phyloP scores from a whole-genome alignment of 2,329 filamentous ascomycete genomes.

The Lasiodiplodia sp. region DNA sequence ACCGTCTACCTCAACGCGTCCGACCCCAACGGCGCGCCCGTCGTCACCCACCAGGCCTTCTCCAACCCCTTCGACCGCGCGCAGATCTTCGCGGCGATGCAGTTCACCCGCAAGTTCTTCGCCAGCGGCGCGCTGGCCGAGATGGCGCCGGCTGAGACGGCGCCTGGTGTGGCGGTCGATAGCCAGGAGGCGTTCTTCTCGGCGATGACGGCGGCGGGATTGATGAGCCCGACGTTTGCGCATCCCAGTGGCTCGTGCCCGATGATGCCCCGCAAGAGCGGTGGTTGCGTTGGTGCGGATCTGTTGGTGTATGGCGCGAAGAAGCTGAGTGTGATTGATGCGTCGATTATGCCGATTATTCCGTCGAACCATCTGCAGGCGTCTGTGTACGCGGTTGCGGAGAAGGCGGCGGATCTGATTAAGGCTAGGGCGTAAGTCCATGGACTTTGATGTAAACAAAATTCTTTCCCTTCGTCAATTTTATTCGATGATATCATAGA shows the following conservation, averaged over 20 bases:
- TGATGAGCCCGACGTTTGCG: conserved; percentile 40
- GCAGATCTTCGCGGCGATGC: conserved; percentile 43
- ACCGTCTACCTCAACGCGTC: conserved; percentile 38
- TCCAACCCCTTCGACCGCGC: conserved; percentile 16
- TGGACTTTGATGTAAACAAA: too few relatives aligned
- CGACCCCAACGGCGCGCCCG: conserved; percentile 40
- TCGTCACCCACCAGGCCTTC: neutral
- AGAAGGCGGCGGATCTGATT: conserved; percentile 41
- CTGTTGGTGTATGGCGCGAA: conserved; percentile 39
- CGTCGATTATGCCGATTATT: conserved; percentile 31
- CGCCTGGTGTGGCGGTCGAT: conserved; percentile 32
- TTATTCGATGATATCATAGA: too few relatives aligned
- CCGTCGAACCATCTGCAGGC: conserved; percentile 15
- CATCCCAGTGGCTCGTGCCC: conserved; percentile 18
- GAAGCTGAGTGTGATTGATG: conserved; percentile 31
- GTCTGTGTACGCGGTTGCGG: conserved; percentile 26
- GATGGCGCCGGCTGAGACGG: conserved; percentile 32
- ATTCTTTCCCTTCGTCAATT: too few relatives aligned
- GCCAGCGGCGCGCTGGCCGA: conserved; percentile 37
- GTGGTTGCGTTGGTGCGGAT: conserved; percentile 41
- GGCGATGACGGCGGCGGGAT: conserved; percentile 26
- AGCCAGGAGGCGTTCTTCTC: conserved; percentile 26
- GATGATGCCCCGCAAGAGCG: conserved; percentile 30
- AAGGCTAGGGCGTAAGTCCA: conserved; percentile 32
- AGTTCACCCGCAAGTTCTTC: conserved; percentile 43